Conservation (phyloP, 306 rosid species). For the Medicago arabica region DNA sequence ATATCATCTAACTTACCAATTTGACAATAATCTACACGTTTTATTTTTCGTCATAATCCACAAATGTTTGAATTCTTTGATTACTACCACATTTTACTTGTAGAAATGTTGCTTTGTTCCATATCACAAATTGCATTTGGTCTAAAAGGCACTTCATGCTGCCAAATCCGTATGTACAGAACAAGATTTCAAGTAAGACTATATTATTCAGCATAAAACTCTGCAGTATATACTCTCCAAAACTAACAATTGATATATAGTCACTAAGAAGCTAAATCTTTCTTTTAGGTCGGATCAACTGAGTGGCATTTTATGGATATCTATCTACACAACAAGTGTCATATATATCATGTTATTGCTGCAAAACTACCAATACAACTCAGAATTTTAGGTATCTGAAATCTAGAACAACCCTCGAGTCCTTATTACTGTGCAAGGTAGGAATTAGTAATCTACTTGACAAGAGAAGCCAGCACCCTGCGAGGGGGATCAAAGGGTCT, state of each 20-base stretch:
- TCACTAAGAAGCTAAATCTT: background rate
- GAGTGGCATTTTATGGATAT: background rate
- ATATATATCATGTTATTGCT: slow-evolving; percentile 3
- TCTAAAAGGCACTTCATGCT: slow-evolving; percentile 1
- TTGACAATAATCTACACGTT: background rate
- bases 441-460: slow-evolving; percentile 37
- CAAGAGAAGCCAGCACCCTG: slow-evolving; percentile 49
- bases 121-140: background rate
- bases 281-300: background rate
- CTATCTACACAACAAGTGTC: background rate
- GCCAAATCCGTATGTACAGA: background rate
- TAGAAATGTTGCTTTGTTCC: slow-evolving; percentile 5
- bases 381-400: background rate
- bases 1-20: background rate
- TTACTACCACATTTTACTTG: background rate
- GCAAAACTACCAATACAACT: slow-evolving; percentile 14
- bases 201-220: background rate
- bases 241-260: background rate
- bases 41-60: background rate
- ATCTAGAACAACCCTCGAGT: background rate
- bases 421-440: background rate
- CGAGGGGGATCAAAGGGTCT: slow-evolving; percentile 75
- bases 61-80: slow-evolving; percentile 4
- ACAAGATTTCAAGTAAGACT: background rate
- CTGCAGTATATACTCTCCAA: background rate